Base-by-base conservation (phyloP, 495 filamentous ascomycete species). In the Cenococcum geophilum region DNA sequence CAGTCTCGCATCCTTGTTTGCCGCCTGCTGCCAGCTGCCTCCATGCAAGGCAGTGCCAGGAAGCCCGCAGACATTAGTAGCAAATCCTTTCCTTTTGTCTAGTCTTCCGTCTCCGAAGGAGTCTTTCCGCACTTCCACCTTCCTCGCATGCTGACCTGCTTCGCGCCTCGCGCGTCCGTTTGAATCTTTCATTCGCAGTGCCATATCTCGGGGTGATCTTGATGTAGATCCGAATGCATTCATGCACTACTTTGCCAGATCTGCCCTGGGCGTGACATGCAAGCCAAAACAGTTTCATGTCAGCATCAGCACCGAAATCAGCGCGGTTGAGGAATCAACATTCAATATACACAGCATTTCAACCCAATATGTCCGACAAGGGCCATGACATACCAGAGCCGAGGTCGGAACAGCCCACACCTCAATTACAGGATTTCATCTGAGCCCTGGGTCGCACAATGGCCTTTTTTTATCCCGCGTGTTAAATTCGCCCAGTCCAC, bases 31-130 rank as follows among this genome's bases (percentile, higher is more conserved):
- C n/a, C n/a, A n/a, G n/a, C 48, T 21, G 43, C 12, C 25, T 58
- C 57, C 23, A 59, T 59, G 57, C 57, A 59, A 52, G 57, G 57
- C 43, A 34, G 37, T 48, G 37, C 56, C 18, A 58, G 56, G 23
- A 52, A 52, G 21, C 21, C 49, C 18, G 53, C 37, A 16, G 37
- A 23, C 18, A 21, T 21, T 14, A 21, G 20, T 14, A 61, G 51
- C 43, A 22, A 59, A n/a, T 23, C 43, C 34, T 25, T 35, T 37
- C 47, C 23, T 20, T 34, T 52, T 37, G 50, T 4, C 58, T 51
- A 8, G 27, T 27, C 25, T 32, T 59, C 47, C 22, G 43, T 59
- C 58, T 20, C 42, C 18, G 18, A 49, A 49, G 45, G 22, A 49
- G 45, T 22, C 45, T 22, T 49, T 49, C 45, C 45, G 45, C 22